Percentiles rank a stretch among this genome's conserved stretches.
These are phyloP conservation scores for Boletus tylopilopsis DNA, from an alignment of 768 basidiomycete species.

Conservation along the genomic window DNA sequence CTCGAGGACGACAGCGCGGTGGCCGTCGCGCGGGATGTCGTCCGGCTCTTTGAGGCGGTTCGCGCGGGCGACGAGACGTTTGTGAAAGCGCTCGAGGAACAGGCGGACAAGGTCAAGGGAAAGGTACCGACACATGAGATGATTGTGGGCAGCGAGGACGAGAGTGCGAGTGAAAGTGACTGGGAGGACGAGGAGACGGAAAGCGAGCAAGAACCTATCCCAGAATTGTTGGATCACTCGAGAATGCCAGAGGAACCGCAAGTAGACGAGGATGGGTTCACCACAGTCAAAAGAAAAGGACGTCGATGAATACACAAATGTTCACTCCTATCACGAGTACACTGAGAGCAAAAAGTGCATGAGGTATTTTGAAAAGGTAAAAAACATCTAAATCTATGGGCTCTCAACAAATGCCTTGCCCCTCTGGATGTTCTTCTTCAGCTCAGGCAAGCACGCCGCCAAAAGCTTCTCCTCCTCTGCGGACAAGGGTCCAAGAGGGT, in stretches of 20 bases:
- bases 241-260: slow-evolving; percentile 52
- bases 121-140: slow-evolving; percentile 51
- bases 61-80: slow-evolving; percentile 42
- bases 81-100: slow-evolving; percentile 59
- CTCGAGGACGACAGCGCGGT: slow-evolving; percentile 86
- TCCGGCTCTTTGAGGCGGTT: slow-evolving; percentile 61
- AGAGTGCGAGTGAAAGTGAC: slow-evolving; percentile 42
- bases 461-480: slow-evolving; percentile 83
- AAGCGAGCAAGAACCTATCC: slow-evolving; percentile 48
- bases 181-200: slow-evolving; percentile 41
- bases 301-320: slow-evolving; percentile 29
- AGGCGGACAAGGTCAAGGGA: slow-evolving; percentile 55
- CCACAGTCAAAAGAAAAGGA: slow-evolving; percentile 63
- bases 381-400: slow-evolving; percentile 25
- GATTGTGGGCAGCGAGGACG: slow-evolving; percentile 30
- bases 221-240: slow-evolving; percentile 47
- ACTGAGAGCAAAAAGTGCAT: not conserved
- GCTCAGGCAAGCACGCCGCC: slow-evolving; percentile 82
- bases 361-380: slow-evolving; percentile 22
- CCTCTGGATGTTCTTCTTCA: slow-evolving; percentile 99
- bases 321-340: not conserved
- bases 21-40: slow-evolving; percentile 67
- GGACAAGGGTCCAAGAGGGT: slow-evolving; percentile 75
- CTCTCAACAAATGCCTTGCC: slow-evolving; percentile 71
- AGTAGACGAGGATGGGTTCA: slow-evolving; percentile 93